Conservation (phyloP, 306 rosid species). For the Casuarina cunninghamiana region DNA sequence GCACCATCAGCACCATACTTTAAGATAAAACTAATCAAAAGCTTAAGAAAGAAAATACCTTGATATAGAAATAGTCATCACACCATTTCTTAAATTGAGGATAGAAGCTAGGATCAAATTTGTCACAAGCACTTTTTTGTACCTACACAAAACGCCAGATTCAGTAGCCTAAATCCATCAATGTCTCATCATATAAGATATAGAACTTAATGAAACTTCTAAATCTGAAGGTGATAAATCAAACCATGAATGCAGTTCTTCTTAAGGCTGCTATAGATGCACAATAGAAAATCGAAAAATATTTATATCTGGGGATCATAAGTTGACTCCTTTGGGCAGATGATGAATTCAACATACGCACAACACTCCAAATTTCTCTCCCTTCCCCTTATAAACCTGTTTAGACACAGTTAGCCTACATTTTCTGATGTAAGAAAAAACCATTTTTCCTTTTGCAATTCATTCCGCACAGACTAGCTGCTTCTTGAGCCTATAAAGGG, state of each 20-base stretch:
- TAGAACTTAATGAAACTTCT: not conserved
- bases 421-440: not conserved
- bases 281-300: not conserved
- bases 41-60: conserved; percentile 50
- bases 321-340: not conserved
- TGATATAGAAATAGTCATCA: conserved; percentile 93
- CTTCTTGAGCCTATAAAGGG: not conserved
- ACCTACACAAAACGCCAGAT: conserved; percentile 43
- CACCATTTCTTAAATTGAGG: conserved; percentile 99
- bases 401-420: not conserved
- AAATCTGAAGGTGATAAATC: not conserved
- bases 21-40: not conserved
- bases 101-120: conserved; percentile 90
- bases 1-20: conserved; percentile 17
- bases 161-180: not conserved
- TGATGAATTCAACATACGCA: not conserved
- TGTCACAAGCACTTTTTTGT: conserved; percentile 87
- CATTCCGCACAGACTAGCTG: not conserved
- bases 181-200: not conserved
- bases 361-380: not conserved
- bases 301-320: not conserved
- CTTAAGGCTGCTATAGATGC: not conserved
- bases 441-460: not conserved
- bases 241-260: not conserved
- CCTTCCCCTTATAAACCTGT: not conserved